Conservation (phyloP, 371 early-diverging fungal species). For the Rhizopus arrhizus region DNA sequence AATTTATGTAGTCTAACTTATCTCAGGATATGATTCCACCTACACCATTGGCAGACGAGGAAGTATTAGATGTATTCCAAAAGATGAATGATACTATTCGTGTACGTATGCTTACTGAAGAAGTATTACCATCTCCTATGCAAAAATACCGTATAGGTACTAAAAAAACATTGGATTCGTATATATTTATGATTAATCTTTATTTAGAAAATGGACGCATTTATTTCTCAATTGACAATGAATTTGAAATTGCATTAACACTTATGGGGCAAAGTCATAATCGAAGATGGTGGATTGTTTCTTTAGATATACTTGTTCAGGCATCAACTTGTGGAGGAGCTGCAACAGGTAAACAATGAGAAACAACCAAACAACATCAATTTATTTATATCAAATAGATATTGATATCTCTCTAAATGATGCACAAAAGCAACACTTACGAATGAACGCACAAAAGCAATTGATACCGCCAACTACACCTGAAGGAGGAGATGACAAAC, state of each 20-base stretch:
- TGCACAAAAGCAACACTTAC: slow-evolving; percentile 50
- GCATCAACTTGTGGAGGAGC: slow-evolving; percentile 39
- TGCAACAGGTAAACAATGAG: slow-evolving; percentile 26
- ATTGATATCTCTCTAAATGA: slow-evolving; percentile 59
- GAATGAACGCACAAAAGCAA: slow-evolving; percentile 54
- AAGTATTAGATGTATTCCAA: slow-evolving; percentile 59
- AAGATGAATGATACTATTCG: slow-evolving; percentile 74
- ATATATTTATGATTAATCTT: background rate
- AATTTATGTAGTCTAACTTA: slow-evolving; percentile 9
- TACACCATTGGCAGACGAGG: slow-evolving; percentile 51
- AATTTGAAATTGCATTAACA: slow-evolving; percentile 68
- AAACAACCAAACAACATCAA: background rate
- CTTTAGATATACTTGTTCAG: slow-evolving; percentile 55
- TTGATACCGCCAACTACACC: slow-evolving; percentile 42
- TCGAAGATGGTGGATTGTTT: slow-evolving; percentile 63
- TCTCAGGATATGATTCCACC: slow-evolving; percentile 58
- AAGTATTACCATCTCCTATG: slow-evolving; percentile 69
- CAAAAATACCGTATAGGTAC: slow-evolving; percentile 55
- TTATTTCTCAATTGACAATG: slow-evolving; percentile 66
- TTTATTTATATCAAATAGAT: slow-evolving; percentile 29
- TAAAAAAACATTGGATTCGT: background rate
- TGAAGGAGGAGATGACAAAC: slow-evolving; percentile 2
- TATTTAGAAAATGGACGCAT: slow-evolving; percentile 60
- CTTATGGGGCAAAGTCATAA: slow-evolving; percentile 57
- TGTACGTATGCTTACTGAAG: slow-evolving; percentile 64